These are phyloP conservation scores for Cryptococcus sp. DNA, from an alignment of 1,284 basidiomycete genomes.

Conservation along the genomic window DNA sequence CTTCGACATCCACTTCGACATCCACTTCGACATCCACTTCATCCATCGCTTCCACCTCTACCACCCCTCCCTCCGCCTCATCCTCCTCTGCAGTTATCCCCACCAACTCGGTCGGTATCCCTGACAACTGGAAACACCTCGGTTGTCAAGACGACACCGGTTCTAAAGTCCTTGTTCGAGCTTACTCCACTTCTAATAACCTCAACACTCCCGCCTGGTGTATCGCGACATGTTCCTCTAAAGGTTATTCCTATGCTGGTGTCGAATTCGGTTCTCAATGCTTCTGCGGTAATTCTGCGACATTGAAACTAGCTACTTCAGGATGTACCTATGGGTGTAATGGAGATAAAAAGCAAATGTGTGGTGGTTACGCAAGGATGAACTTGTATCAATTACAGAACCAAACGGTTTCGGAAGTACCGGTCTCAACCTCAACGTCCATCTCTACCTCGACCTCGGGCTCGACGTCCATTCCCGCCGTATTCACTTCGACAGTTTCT, in stretches of 20 bases:
- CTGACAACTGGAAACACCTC: constrained; percentile 10
- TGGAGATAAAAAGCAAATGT: constrained; percentile 7
- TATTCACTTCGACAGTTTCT: not conserved
- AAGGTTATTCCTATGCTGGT: constrained; percentile 5
- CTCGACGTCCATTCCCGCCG: not conserved
- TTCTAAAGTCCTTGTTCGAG: constrained; percentile 4
- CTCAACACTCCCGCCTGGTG: constrained; percentile 13
- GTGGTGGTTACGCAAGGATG: constrained; percentile 2
- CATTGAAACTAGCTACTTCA: not conserved
- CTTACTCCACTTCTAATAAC: constrained; percentile 1
- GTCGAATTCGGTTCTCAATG: constrained; percentile 22
- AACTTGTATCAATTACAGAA: not conserved
- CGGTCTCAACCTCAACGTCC: not conserved
- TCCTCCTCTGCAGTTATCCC: not conserved
- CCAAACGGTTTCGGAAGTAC: not conserved
- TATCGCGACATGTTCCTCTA: constrained; percentile 5
- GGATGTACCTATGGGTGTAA: constrained; percentile 9
- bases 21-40: not conserved
- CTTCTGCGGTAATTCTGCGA: constrained; percentile 18
- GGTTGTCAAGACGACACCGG: constrained; percentile 9
- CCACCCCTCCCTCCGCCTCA: not conserved
- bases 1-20: not conserved
- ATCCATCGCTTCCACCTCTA: not conserved
- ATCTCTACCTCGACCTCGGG: not conserved
- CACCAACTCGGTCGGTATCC: not conserved